A percentile compares a stretch with the other conserved stretches of the same genome.
These are phyloP conservation scores for Coleophoma crateriformis DNA, from an alignment of 2,329 filamentous ascomycete species.

Conservation along the genomic window DNA sequence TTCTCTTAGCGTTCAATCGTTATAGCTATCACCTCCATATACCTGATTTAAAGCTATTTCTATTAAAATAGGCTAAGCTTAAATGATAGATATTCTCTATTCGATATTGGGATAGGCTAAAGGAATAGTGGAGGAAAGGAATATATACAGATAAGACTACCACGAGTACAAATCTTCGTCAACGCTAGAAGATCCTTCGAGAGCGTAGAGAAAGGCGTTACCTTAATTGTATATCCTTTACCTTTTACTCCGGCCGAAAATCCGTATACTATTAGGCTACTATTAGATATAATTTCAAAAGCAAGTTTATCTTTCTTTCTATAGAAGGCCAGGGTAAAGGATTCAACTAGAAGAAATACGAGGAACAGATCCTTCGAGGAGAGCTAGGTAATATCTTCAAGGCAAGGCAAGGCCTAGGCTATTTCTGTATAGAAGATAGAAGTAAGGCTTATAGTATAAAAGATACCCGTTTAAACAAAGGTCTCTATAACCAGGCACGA, in stretches of 20 bases:
- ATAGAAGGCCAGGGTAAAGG: constrained; percentile 11
- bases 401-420: too few relatives aligned
- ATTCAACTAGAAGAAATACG: constrained; percentile 12
- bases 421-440: too few relatives aligned
- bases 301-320: constrained; percentile 4
- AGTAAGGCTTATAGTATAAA: too few relatives aligned
- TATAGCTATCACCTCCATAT: too few relatives aligned
- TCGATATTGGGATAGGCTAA: background rate
- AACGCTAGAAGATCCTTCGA: background rate
- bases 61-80: too few relatives aligned
- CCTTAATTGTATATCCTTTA: background rate
- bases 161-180: background rate
- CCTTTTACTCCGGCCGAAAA: constrained; percentile 3
- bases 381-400: too few relatives aligned
- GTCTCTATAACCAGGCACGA: too few relatives aligned
- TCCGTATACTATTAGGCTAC: constrained; percentile 4
- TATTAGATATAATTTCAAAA: constrained; percentile 12
- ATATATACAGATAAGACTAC: background rate
- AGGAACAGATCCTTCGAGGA: too few relatives aligned
- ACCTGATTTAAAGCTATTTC: too few relatives aligned
- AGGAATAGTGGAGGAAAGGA: background rate
- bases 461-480: too few relatives aligned
- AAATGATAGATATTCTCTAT: background rate
- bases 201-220: background rate
- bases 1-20: too few relatives aligned